These are phyloP conservation scores for Jacaranda mimosifolia DNA, from an alignment of 257 asterid genomes.

Conservation along the genomic window DNA sequence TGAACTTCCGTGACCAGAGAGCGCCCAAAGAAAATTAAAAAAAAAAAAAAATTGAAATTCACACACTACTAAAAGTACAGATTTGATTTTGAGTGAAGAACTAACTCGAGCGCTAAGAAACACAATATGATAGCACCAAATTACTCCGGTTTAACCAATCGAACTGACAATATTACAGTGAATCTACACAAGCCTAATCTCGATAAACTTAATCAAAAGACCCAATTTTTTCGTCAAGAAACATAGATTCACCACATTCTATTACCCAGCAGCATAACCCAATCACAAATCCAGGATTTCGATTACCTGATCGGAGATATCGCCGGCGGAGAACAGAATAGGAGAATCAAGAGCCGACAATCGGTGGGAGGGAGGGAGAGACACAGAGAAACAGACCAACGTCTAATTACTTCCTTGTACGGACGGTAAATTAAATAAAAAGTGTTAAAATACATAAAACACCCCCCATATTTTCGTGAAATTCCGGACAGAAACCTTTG, in stretches of 20 bases:
- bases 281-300: conserved; percentile 19
- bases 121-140: conserved; percentile 15
- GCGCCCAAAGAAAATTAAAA: neutral
- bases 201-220: neutral
- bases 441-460: neutral
- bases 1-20: conserved; percentile 2
- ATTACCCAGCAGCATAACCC: conserved; percentile 17
- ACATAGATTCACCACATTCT: conserved; percentile 20
- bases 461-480: neutral
- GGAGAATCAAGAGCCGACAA: conserved; percentile 34
- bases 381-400: neutral
- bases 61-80: neutral
- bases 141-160: conserved; percentile 15
- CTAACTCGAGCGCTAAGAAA: conserved; percentile 16
- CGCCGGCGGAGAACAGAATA: conserved; percentile 36
- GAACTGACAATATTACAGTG: conserved; percentile 28
- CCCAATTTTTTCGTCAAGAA: conserved; percentile 6
- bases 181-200: conserved; percentile 17
- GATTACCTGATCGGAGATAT: conserved; percentile 53
- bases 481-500: neutral
- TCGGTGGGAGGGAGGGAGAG: conserved; percentile 29
- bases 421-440: conserved; percentile 13
- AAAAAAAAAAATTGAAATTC: neutral
- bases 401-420: conserved; percentile 18
- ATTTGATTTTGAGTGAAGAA: neutral